Percentiles rank a stretch among this genome's conserved stretches.
Conservation (phyloP, 306 rosid species). For the Vicia sativa region DNA sequence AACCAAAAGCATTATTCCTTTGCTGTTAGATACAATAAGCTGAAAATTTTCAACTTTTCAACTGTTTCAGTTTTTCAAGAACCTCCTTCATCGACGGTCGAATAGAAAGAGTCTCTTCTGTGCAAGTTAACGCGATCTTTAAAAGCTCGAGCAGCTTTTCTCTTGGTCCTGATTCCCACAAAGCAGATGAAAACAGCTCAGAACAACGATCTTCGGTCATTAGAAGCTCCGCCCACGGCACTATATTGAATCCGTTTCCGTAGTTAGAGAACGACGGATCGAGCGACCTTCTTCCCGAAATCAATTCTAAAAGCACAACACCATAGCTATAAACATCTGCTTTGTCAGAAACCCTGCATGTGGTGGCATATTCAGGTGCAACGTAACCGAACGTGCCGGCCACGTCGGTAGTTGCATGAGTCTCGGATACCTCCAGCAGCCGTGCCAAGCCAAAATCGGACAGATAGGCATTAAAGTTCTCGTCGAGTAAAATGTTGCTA, state of each 20-base stretch:
- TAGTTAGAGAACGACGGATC: conserved; percentile 69
- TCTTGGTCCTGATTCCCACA: conserved; percentile 60
- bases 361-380: conserved; percentile 79
- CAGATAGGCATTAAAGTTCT: conserved; percentile 60
- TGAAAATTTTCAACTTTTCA: conserved; percentile 42
- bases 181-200: conserved; percentile 48
- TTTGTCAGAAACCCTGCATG: conserved; percentile 71
- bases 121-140: conserved; percentile 52
- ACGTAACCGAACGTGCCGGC: conserved; percentile 82
- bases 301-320: conserved; percentile 66
- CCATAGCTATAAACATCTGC: conserved; percentile 76
- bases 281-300: conserved; percentile 66
- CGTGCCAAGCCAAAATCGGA: conserved; percentile 77
- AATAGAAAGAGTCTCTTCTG: conserved; percentile 49
- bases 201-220: conserved; percentile 50
- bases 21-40: conserved; percentile 22
- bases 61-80: conserved; percentile 52
- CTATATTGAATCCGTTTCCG: conserved; percentile 75
- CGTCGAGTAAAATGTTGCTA: conserved; percentile 75
- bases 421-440: conserved; percentile 67
- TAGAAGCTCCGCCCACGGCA: conserved; percentile 67
- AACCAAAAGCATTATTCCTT: conserved; percentile 26
- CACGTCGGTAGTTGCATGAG: conserved; percentile 78
- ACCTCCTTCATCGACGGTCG: conserved; percentile 59
- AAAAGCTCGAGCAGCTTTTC: conserved; percentile 51